Evolutionary conservation across 768 basidiomycete genomes (phyloP).

Genomic region (Serendipita sp.): DNA sequence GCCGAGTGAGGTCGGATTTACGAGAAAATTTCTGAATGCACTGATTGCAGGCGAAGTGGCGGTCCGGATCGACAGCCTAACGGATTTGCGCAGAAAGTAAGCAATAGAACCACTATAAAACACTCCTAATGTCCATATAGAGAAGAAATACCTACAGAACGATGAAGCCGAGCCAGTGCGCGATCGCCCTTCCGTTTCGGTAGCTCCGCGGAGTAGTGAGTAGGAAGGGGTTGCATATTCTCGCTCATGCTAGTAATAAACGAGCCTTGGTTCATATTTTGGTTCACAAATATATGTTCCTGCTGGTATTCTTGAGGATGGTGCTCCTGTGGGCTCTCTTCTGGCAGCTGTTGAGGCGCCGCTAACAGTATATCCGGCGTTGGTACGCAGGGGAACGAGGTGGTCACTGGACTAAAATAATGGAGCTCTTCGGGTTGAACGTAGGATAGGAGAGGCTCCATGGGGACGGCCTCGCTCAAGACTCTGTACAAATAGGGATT

Average conservation of each 20-base stretch:
- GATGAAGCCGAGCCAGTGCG: neutral
- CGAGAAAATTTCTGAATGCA: conserved; percentile 1
- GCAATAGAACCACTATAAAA: neutral
- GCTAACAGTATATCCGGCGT: neutral
- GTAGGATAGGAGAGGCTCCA: neutral
- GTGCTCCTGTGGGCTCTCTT: no score
- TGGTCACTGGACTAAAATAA: neutral
- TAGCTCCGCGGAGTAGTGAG: neutral
- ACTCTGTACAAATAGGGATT: neutral
- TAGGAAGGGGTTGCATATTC: neutral
- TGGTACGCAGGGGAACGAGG: neutral
- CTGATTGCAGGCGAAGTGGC: neutral
- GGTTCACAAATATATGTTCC: no score
- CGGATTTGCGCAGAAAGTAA: neutral
- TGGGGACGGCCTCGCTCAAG: neutral
- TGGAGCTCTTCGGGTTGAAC: neutral
- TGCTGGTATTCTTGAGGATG: no score
- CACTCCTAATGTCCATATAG: neutral
- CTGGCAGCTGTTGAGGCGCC: neutral
- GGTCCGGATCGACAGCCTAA: neutral
- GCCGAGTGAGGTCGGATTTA: conserved; percentile 1
- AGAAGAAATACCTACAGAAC: neutral
- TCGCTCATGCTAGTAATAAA: neutral
- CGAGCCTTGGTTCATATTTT: neutral
- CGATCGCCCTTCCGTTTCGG: neutral